Percentiles rank a stretch among this genome's conserved stretches.
Evolutionary conservation across 768 basidiomycete genomes (phyloP).

Genomic region (Tricholoma matsutake): DNA sequence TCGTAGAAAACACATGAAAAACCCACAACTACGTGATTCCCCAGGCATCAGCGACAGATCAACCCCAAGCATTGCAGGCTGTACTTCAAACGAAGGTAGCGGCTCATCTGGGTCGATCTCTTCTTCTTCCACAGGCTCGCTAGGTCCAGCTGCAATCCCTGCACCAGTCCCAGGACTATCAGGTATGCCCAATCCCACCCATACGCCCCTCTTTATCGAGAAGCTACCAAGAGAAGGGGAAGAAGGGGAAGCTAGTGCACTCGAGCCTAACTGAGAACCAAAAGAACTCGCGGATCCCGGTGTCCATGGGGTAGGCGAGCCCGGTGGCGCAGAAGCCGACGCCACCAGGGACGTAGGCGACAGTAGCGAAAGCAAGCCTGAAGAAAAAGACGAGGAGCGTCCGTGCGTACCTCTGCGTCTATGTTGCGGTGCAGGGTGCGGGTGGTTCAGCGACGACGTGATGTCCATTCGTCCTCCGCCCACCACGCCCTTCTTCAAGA

Average conservation of each 20-base stretch:
- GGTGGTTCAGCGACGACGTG: slow-evolving; percentile 39
- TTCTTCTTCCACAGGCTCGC: slow-evolving; percentile 33
- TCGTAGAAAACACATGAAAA: not conserved
- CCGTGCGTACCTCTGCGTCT: slow-evolving; percentile 36
- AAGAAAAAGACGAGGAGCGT: slow-evolving; percentile 51
- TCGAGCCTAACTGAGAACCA: not conserved
- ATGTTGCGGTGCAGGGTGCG: slow-evolving; percentile 16
- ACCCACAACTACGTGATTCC: slow-evolving; percentile 79
- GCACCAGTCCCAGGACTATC: slow-evolving; percentile 1
- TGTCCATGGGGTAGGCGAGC: slow-evolving; percentile 6
- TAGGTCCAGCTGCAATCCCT: not conserved
- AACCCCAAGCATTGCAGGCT: slow-evolving; percentile 85
- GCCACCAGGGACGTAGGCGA: slow-evolving; percentile 21
- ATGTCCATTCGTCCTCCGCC: slow-evolving; percentile 82
- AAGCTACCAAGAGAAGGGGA: slow-evolving; percentile 14
- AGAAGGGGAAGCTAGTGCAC: slow-evolving; percentile 11
- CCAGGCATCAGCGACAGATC: slow-evolving; percentile 83
- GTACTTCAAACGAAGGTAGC: slow-evolving; percentile 83
- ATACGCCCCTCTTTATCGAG: slow-evolving; percentile 12
- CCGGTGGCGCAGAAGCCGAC: slow-evolving; percentile 13
- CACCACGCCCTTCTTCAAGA: slow-evolving; percentile 47
- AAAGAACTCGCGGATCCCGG: slow-evolving; percentile 1
- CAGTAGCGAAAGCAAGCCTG: slow-evolving; percentile 3
- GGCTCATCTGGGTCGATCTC: slow-evolving; percentile 60
- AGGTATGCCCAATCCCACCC: slow-evolving; percentile 20